Conservation (phyloP, 2,329 filamentous ascomycete species). For the Aspergillus vadensis region DNA sequence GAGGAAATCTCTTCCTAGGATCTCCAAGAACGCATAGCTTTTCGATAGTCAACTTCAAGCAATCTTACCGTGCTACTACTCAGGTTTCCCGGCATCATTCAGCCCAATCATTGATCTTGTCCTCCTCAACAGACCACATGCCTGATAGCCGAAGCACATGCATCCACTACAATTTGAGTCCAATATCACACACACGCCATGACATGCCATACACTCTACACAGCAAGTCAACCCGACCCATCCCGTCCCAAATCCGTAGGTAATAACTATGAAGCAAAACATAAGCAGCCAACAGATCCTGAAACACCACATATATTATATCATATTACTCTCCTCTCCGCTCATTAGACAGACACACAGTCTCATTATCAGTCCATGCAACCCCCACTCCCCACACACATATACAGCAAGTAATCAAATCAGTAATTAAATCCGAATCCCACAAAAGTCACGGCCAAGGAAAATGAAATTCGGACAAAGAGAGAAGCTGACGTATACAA, state of each 20-base stretch:
- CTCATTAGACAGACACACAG: too few species aligned
- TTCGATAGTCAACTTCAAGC: too few species aligned
- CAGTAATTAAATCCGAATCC: background rate
- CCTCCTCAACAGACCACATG: too few species aligned
- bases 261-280: background rate
- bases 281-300: background rate
- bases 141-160: too few species aligned
- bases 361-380: too few species aligned
- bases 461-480: background rate
- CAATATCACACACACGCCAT: too few species aligned
- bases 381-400: too few species aligned
- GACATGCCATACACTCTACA: too few species aligned
- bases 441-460: background rate
- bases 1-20: background rate
- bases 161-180: too few species aligned
- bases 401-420: too few species aligned
- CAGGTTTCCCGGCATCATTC: background rate
- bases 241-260: background rate
- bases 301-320: background rate
- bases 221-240: background rate
- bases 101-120: background rate
- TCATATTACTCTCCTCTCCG: background rate
- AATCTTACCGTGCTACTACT: background rate
- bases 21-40: too few species aligned
- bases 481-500: background rate